Evolutionary conservation across 306 rosid species (phyloP), one percentile per base, ranked within the genome.

Genomic region (Herpetospermum pedunculosum): DNA sequence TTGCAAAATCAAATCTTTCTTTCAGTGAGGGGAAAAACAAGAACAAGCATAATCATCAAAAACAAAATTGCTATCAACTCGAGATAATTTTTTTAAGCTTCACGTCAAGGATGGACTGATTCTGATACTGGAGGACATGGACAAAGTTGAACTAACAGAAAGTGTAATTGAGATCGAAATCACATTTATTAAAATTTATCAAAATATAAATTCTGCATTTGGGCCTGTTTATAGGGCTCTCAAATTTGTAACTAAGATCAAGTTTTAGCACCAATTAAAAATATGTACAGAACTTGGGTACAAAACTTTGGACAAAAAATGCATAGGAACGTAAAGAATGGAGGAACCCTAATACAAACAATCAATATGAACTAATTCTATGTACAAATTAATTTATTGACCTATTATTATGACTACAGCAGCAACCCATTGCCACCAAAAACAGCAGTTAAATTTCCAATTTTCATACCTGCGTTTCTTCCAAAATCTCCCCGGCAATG

Each of bases 391-490:
- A n/a, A 28, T 40, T 25, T 23, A 3, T 41, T 4, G 37, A 67
- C 35, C 30, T 9, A 13, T 21, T n/a, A n/a, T n/a, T 5, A 9
- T 4, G 48, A 5, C 49, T 67, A 67, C 12, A 44, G 21, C 5
- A 43, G 38, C 15, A 25, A 25, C 40, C 37, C 74, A 26, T 69
- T 28, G 74, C 54, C 15, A 15, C 74, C 38, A 14, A 94, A 55
- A 0, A 72, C 90, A 19, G 91, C 76, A 23, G 88, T 81, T 81
- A 94, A 77, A 65, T 81, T 72, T 4, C 97, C 82, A 34, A 88
- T 77, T 84, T 80, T 86, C 48, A 83, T 75, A 0, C 86, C 91
- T 25, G 46, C 75, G 32, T 67, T 87, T 0, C 58, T 55, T 4
- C 70, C 78, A 35, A 62, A 81, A 75, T 38, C 82, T n/a, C 70